Evolutionary conservation across 208 protist species (phyloP).

Genomic region (Jaenimonas drosophilae): DNA sequence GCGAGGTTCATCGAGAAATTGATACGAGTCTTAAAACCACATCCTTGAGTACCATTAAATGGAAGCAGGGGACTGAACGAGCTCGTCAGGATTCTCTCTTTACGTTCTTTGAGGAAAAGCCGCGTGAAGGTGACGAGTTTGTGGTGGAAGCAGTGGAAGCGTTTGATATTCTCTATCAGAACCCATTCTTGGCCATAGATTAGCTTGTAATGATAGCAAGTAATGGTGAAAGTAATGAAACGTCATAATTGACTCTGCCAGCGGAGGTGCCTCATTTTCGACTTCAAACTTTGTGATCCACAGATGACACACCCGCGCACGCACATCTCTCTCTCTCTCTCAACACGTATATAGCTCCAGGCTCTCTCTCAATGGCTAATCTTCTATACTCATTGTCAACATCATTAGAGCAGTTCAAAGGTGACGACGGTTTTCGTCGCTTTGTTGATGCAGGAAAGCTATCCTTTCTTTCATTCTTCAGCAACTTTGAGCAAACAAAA

Average conservation of each 20-base stretch:
- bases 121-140: constrained; percentile 12
- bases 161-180: constrained; percentile 64
- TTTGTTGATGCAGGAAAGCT: constrained; percentile 30
- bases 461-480: constrained; percentile 39
- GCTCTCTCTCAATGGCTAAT: constrained; percentile 19
- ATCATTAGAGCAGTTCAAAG: constrained; percentile 36
- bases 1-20: constrained; percentile 43
- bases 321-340: no score
- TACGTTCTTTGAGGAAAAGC: constrained; percentile 37
- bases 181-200: constrained; percentile 64
- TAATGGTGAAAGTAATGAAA: no score
- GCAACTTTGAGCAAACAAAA: constrained; percentile 41
- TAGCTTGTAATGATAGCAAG: no score
- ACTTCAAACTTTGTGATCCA: no score
- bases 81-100: constrained; percentile 66
- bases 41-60: constrained; percentile 40
- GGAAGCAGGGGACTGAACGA: constrained; percentile 66
- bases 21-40: constrained; percentile 37
- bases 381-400: constrained; percentile 23
- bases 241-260: no score
- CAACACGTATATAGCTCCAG: no score
- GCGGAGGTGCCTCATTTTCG: no score
- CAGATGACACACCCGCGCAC: no score
- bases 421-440: constrained; percentile 18
- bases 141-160: constrained; percentile 31